These are phyloP conservation scores for Massarina eburnea DNA, from an alignment of 2,329 filamentous ascomycete species.

Conservation along the genomic window DNA sequence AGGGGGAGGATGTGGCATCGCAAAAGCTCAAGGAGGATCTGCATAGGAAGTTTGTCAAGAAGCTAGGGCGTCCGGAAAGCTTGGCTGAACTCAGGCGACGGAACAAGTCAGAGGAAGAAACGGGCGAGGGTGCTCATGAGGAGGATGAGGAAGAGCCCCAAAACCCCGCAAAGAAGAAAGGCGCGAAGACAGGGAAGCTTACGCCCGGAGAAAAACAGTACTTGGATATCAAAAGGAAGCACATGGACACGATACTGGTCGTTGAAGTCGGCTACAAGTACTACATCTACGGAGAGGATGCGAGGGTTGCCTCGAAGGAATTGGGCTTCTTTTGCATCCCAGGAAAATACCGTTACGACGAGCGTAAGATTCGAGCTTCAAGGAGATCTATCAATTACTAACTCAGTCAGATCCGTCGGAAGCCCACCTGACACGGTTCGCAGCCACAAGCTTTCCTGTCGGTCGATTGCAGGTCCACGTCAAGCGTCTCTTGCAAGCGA, in stretches of 20 bases:
- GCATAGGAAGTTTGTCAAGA: slow-evolving; percentile 85
- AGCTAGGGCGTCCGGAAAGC: slow-evolving; percentile 83
- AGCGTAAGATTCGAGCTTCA: slow-evolving; percentile 49
- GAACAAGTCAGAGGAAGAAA: slow-evolving; percentile 53
- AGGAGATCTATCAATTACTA: not conserved
- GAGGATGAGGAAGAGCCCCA: slow-evolving; percentile 56
- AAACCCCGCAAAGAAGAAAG: slow-evolving; percentile 52
- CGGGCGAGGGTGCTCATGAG: slow-evolving; percentile 57
- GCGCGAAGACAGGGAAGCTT: slow-evolving; percentile 75
- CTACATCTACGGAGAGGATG: slow-evolving; percentile 94
- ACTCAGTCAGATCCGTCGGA: slow-evolving; percentile 60
- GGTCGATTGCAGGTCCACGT: slow-evolving; percentile 91
- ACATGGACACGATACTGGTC: slow-evolving; percentile 86
- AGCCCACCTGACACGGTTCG: slow-evolving; percentile 87
- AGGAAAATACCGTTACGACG: slow-evolving; percentile 91
- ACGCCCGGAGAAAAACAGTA: slow-evolving; percentile 95
- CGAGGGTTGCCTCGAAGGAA: slow-evolving; percentile 82
- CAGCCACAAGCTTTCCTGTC: slow-evolving; percentile 92
- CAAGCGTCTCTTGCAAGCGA: slow-evolving; percentile 86
- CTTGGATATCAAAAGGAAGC: slow-evolving; percentile 87
- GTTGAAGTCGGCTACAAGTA: slow-evolving; percentile 99
- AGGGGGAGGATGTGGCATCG: slow-evolving; percentile 53
- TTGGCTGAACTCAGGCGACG: slow-evolving; percentile 67
- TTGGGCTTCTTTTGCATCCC: slow-evolving; percentile 96
- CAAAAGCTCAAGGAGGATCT: slow-evolving; percentile 67